Percentiles rank a stretch among this genome's conserved stretches.
phyloP scores from a whole-genome alignment of 805 yeast genomes.

The Starmerella apis region DNA sequence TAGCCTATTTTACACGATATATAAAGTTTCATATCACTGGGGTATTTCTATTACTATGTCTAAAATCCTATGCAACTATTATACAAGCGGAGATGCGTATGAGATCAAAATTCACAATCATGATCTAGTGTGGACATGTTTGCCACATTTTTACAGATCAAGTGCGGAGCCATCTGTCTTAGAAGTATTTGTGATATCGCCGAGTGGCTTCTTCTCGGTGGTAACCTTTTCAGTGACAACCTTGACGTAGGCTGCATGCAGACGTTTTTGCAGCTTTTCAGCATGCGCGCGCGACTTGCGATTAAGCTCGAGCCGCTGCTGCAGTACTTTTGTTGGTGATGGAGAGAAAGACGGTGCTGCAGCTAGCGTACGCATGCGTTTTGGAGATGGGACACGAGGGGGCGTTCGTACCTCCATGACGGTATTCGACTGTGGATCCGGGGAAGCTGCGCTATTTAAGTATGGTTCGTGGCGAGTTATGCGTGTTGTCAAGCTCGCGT shows the following conservation, averaged over 20 bases:
- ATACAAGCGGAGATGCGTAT: neutral
- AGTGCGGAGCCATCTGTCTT: neutral
- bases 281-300: conserved; percentile 5
- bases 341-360: conserved; percentile 5
- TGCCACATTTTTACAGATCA: neutral
- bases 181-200: conserved; percentile 1
- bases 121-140: neutral
- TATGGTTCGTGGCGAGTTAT: neutral
- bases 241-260: conserved; percentile 1
- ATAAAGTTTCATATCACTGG: neutral
- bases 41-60: neutral
- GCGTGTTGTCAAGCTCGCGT: conserved; percentile 6
- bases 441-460: neutral
- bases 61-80: neutral
- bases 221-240: neutral
- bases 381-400: conserved; percentile 4
- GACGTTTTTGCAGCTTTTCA: conserved; percentile 6
- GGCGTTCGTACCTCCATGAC: conserved; percentile 7
- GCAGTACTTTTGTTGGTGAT: conserved; percentile 7
- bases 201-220: conserved; percentile 5
- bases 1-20: too few species aligned
- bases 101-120: neutral
- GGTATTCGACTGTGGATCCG: neutral
- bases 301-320: conserved; percentile 4
- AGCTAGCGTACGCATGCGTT: conserved; percentile 5